These are phyloP conservation scores for Morella rubra DNA, from an alignment of 306 rosid species.

Conservation along the genomic window DNA sequence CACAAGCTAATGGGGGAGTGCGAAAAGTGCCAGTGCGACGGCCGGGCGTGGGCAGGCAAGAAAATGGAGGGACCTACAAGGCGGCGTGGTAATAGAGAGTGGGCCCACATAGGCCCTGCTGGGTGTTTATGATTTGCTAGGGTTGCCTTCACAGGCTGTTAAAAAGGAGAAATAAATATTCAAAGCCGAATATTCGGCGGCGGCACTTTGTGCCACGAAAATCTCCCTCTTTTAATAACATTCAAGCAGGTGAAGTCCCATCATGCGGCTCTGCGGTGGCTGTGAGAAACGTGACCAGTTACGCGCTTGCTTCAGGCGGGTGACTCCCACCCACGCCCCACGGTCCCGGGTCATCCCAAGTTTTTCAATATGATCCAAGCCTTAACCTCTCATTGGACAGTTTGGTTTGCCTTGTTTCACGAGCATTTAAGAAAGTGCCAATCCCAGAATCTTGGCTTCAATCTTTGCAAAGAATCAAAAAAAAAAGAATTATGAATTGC, in stretches of 20 bases:
- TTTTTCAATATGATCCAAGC: too few species aligned
- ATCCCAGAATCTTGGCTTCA: too few species aligned
- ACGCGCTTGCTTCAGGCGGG: too few species aligned
- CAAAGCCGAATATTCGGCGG: slow-evolving; percentile 38
- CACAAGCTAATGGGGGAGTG: slow-evolving; percentile 47
- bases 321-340: too few species aligned
- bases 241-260: background rate
- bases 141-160: background rate
- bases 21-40: slow-evolving; percentile 20
- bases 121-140: slow-evolving; percentile 16
- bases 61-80: slow-evolving; percentile 28
- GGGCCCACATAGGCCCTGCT: slow-evolving; percentile 28
- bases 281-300: too few species aligned
- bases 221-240: background rate
- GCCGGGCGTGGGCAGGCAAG: slow-evolving; percentile 42
- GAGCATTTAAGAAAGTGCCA: too few species aligned
- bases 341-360: too few species aligned
- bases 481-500: too few species aligned
- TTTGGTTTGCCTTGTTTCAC: too few species aligned
- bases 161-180: background rate
- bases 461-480: too few species aligned
- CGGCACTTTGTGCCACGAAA: slow-evolving; percentile 26
- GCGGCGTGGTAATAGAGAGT: slow-evolving; percentile 24
- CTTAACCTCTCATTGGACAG: too few species aligned
- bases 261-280: slow-evolving; percentile 7